These are phyloP conservation scores for Aureoboletus auriporus DNA, from an alignment of 768 basidiomycete genomes.

Conservation along the genomic window DNA sequence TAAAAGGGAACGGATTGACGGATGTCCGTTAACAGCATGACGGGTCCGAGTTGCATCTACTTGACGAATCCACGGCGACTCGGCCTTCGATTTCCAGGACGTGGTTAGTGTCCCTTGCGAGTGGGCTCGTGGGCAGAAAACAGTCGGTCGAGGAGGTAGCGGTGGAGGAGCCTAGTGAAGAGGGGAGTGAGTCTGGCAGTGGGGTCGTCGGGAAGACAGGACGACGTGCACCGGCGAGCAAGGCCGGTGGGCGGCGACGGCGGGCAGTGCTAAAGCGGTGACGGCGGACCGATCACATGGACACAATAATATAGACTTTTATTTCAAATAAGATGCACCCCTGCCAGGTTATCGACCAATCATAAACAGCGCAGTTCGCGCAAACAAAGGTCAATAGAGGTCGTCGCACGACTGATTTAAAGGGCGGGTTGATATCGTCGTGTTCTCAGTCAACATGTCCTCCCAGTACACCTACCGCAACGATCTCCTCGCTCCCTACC, in stretches of 20 bases:
- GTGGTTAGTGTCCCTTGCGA: constrained; percentile 59
- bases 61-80: constrained; percentile 56
- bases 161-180: constrained; percentile 33
- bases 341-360: constrained; percentile 30
- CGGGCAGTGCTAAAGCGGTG: constrained; percentile 49
- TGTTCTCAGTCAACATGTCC: constrained; percentile 16
- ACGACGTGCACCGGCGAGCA: constrained; percentile 39
- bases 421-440: constrained; percentile 9
- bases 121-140: constrained; percentile 8
- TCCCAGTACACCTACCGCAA: constrained; percentile 53
- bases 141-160: constrained; percentile 13
- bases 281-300: constrained; percentile 6
- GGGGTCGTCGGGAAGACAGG: constrained; percentile 20
- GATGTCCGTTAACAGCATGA: constrained; percentile 47
- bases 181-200: constrained; percentile 32
- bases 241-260: constrained; percentile 62
- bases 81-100: constrained; percentile 59
- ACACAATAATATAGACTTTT: background rate
- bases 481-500: constrained; percentile 87
- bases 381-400: constrained; percentile 27
- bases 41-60: constrained; percentile 48
- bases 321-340: too few species aligned
- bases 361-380: background rate
- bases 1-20: constrained; percentile 9
- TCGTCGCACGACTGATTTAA: constrained; percentile 20